Base-by-base conservation (phyloP, 2,329 filamentous ascomycete genomes). In the Sporothrix globosa region DNA sequence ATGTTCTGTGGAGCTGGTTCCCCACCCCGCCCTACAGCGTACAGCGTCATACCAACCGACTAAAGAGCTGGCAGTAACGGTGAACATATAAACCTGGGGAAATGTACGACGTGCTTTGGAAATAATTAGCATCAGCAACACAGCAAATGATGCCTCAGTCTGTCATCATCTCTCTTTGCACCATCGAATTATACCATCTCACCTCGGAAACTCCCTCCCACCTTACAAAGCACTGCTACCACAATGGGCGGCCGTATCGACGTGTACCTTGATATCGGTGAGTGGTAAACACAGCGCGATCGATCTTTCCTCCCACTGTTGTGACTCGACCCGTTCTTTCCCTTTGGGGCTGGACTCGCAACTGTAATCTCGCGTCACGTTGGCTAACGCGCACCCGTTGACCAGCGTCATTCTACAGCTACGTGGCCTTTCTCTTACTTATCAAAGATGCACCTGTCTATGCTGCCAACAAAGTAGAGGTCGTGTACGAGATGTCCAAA, bases 211-310 rank as follows among this genome's bases (percentile, higher is more conserved):
- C 27, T 14, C 17, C 21, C 21, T 11, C 58, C n/a, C 19, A 19
- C 24, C 58, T 19, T 13, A 27, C n/a, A 63, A 44, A 17, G 21
- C 4, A 48, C 4, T n/a, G 17, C 21, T 21, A 27, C 17, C 27
- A 70, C 17, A 30, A 74, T 74, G 73, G 72, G 73, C 17, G 73
- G 69, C 56, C 73, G 69, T n/a, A 74, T 74, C 39, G 71, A 74
- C n/a, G 70, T 48, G 66, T 92, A 91, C 76, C 73, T 92, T 69
- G 90, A 92, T 79, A 85, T 89, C 76, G 86, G 90, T 91, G 80
- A 72, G 83, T 75, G n/a, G 13, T 6, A 41, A 9, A 7, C 14
- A 6, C 63, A 54, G 46, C 73, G 61, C 34, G 21, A 17, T 1
- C 14, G 17, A 17, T 21, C 48, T 24, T 61, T 27, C n/a, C 39